Base-by-base conservation (phyloP, 306 rosid genomes). In the Prunus dulcis region DNA sequence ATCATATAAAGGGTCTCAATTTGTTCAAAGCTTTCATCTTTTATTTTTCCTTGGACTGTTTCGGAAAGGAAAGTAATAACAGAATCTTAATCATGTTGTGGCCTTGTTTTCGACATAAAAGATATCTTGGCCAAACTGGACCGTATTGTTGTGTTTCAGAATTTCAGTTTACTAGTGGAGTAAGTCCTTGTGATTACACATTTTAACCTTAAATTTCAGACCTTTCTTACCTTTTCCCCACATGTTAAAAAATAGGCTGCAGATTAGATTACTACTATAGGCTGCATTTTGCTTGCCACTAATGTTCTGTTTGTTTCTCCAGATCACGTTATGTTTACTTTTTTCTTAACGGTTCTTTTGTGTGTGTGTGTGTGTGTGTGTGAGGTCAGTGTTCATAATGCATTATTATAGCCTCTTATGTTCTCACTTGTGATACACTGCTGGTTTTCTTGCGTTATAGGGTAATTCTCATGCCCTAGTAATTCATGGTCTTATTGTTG, bases 1-100 rank as follows among this genome's bases (percentile, higher is more conserved):
- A 46, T 71, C 41, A 11, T 45, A 58, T 41, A 41, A 71, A 56
- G 66, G 56, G 43, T 43, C 49, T 58, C 64, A 65, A 72, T 22
- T 67, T 64, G 80, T 47, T 47, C 73, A 12, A 43, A 69, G 62
- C 17, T 57, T 25, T 7, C 23, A 1, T 32, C 18, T 25, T 60
- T 25, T 25, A 6, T 70, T 68, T 45, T 47, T 61, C 30, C 45
- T 32, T 19, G 6, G 22, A 19, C 34, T 41, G 58, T 53, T 25
- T 56, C 51, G 75, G 76, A 51, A 14, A 30, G 22, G 32, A 64
- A 72, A 41, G 69, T 30, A 49, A 67, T 11, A 43, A 18, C 64
- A 60, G 56, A 46, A 79, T 43, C 27, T 23, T 12, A n/a, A 12
- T 20, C 27, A 19, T 18, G 1, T 51, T 49, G 8, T 45, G 64